Base-by-base conservation (phyloP, 208 protist species). In the Plasmodiophora brassicae region DNA sequence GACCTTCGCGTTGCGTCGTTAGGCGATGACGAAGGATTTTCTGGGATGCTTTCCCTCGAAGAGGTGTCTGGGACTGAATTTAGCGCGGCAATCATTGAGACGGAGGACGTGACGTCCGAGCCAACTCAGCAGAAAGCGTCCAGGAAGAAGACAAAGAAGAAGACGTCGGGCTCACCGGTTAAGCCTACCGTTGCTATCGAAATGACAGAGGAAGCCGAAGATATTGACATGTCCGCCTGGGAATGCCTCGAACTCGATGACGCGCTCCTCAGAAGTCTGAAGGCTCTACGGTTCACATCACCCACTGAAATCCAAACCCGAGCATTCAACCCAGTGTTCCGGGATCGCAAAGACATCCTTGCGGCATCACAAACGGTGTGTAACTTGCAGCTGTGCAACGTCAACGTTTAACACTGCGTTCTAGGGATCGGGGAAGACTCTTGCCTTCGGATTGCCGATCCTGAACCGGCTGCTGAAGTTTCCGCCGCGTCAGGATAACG, bases 371-470 rank as follows among this genome's bases (percentile, higher is more conserved):
- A 78, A 78, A 78, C 65, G 65, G 65, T 78, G 5, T 28, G 10
- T 78, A 14, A 8, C 65, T 78, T 32, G n/a, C n/a, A n/a, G 5
- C n/a, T 78, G n/a, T 78, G 32, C 41, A 8, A n/a, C 20, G 65
- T 38, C 14, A 5, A 32, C 5, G 65, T 78, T 5, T 38, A 14
- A 78, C 20, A n/a, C n/a, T 78, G 5, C 20, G 5, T 38, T 38
- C 41, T 32, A 86, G 84, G 87, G 87, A 1, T 87, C 57, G 1
- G 87, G 87, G 28, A 89, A 89, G 71, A 89, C 87, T 32, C 20
- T 89, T 10, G 65, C 87, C 43, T 89, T 88, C 35, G 44, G 57
- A 1, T 54, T 89, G 36, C 87, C 87, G 5, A 89, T 89, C 32
- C 14, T 89, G 36, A 43, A 85, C 8, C 5, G 28, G 36, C n/a